Evolutionary conservation across 2,329 filamentous ascomycete species (phyloP).

Genomic region (Cyclaneusma minus): DNA sequence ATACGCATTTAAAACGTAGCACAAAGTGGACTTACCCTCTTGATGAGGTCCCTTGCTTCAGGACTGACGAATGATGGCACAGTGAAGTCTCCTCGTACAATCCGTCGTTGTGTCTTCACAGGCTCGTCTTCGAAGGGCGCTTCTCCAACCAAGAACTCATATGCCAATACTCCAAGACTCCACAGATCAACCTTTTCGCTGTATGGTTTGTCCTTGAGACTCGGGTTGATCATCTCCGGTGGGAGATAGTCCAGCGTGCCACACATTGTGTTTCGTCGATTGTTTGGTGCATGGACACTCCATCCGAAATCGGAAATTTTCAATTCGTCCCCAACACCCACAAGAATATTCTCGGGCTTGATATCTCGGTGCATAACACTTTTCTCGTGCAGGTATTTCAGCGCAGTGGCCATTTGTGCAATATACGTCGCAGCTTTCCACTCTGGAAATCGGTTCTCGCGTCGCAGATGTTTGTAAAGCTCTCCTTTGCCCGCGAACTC

Average conservation of each 20-base stretch:
- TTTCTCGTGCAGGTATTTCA: constrained; percentile 88
- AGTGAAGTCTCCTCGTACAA: constrained; percentile 79
- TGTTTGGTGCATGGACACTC: constrained; percentile 95
- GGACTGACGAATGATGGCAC: constrained; percentile 80
- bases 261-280: constrained; percentile 86
- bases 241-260: constrained; percentile 95
- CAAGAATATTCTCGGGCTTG: constrained; percentile 93
- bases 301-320: constrained; percentile 98
- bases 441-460: constrained; percentile 53
- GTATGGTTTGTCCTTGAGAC: constrained; percentile 73
- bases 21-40: constrained; percentile 44
- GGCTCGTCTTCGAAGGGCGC: constrained; percentile 94
- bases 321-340: constrained; percentile 93
- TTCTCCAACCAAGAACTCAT: constrained; percentile 91
- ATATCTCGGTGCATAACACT: constrained; percentile 96
- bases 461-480: constrained; percentile 56
- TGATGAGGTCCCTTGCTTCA: constrained; percentile 85
- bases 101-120: constrained; percentile 84
- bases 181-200: constrained; percentile 92
- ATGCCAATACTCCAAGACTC: constrained; percentile 88
- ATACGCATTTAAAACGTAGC: background rate
- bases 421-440: constrained; percentile 60
- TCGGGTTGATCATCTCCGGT: constrained; percentile 88
- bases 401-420: constrained; percentile 65
- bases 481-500: constrained; percentile 61